Percentiles rank a stretch among this genome's conserved stretches.
Evolutionary conservation across 1,284 basidiomycete genomes (phyloP).

Genomic region (Taiwanofungus camphoratus): DNA sequence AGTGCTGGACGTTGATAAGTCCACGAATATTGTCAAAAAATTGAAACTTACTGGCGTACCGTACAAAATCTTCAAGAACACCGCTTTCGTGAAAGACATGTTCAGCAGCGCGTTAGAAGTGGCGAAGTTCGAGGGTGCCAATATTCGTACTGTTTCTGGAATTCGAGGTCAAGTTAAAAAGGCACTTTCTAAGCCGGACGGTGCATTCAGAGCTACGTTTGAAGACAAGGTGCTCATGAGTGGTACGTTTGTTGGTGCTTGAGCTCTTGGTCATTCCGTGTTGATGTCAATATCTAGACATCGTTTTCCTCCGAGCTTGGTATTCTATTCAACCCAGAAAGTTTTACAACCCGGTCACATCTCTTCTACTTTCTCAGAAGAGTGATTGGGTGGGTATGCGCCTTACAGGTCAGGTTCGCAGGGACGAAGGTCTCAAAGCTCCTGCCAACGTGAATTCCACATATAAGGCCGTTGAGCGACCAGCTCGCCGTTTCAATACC

Average conservation of each 20-base stretch:
- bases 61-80: constrained; percentile 99
- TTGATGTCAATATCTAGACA: constrained; percentile 47
- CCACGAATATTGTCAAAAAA: constrained; percentile 97
- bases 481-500: constrained; percentile 85
- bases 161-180: constrained; percentile 97
- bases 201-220: constrained; percentile 93
- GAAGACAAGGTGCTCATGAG: constrained; percentile 98
- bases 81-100: constrained; percentile 98
- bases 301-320: constrained; percentile 96
- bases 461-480: constrained; percentile 81
- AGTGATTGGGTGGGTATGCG: constrained; percentile 88
- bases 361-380: constrained; percentile 80
- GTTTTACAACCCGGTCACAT: constrained; percentile 97
- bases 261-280: not conserved
- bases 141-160: constrained; percentile 91
- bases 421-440: constrained; percentile 80
- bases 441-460: constrained; percentile 82
- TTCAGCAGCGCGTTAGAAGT: constrained; percentile 91
- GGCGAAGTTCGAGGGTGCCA: constrained; percentile 97
- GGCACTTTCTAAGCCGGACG: constrained; percentile 89
- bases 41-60: constrained; percentile 94
- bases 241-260: constrained; percentile 48
- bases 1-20: constrained; percentile 88
- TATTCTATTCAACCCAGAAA: constrained; percentile 92
- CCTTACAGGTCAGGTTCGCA: constrained; percentile 87